A percentile compares a stretch with the other conserved stretches of the same genome.
phyloP scores from a whole-genome alignment of 192 early-diverging fungal species.

The Diversispora eburnea region DNA sequence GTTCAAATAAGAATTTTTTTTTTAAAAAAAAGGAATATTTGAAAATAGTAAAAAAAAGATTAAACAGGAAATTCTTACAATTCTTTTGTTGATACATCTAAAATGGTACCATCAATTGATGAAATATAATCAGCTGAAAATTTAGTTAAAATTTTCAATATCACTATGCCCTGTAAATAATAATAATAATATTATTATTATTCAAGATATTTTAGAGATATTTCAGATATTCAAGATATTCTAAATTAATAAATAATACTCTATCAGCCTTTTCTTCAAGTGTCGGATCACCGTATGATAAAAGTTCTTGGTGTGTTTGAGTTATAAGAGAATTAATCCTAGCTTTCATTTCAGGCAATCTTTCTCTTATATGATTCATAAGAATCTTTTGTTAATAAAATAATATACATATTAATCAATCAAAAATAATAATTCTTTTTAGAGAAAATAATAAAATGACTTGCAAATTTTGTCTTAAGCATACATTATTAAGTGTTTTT shows the following conservation, averaged over 20 bases:
- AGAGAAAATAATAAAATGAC: not conserved
- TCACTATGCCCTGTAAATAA: constrained; percentile 45
- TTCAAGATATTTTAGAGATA: no score
- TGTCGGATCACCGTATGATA: constrained; percentile 59
- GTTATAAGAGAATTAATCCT: constrained; percentile 72
- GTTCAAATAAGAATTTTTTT: no score
- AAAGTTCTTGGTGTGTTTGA: constrained; percentile 73
- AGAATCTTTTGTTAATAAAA: constrained; percentile 48
- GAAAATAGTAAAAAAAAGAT: not conserved
- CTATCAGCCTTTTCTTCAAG: constrained; percentile 48
- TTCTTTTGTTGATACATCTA: constrained; percentile 72
- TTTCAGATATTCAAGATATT: not conserved
- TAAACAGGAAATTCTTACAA: constrained; percentile 39
- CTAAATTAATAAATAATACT: constrained; percentile 30
- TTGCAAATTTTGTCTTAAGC: not conserved
- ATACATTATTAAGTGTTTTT: constrained; percentile 61
- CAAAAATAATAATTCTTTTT: not conserved
- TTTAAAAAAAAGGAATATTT: not conserved
- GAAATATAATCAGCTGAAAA: constrained; percentile 74
- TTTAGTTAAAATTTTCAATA: constrained; percentile 68
- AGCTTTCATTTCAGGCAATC: constrained; percentile 72
- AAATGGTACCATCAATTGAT: constrained; percentile 71
- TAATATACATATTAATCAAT: not conserved
- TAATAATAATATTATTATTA: not conserved
- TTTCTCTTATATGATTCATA: constrained; percentile 76